Evolutionary conservation across 225 moss, liverwort and hornwort genomes (phyloP).

Genomic region (Bryum argenteum): DNA sequence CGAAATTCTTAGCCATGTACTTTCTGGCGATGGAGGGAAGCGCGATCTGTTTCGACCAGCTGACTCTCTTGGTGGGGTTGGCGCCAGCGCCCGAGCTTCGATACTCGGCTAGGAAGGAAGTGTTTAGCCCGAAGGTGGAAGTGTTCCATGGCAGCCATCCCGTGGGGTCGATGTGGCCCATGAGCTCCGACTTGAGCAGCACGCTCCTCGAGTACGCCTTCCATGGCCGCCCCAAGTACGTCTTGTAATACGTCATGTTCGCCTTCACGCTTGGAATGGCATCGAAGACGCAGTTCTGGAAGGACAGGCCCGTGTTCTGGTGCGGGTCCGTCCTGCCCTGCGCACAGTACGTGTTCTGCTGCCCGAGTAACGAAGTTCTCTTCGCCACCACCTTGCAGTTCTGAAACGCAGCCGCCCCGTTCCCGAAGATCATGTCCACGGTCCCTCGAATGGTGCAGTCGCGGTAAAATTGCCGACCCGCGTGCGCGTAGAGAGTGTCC

Average conservation of each 20-base stretch:
- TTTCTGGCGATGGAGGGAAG: neutral
- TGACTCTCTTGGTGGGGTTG: too few species aligned
- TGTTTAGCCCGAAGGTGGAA: constrained; percentile 47
- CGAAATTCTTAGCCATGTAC: too few species aligned
- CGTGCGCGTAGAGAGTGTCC: constrained; percentile 63
- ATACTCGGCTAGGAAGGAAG: constrained; percentile 6
- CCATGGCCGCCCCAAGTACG: constrained; percentile 72
- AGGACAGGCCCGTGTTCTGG: constrained; percentile 59
- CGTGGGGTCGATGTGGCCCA: constrained; percentile 38
- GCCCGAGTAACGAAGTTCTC: constrained; percentile 18
- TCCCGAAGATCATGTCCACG: constrained; percentile 71
- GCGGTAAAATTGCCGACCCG: constrained; percentile 54
- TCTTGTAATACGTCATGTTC: constrained; percentile 22
- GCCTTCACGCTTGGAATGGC: constrained; percentile 40
- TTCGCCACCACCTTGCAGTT: constrained; percentile 49
- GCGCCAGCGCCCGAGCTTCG: too few species aligned
- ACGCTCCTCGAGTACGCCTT: constrained; percentile 58
- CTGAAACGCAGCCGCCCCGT: constrained; percentile 49
- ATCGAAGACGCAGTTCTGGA: constrained; percentile 62
- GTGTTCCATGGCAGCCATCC: constrained; percentile 63
- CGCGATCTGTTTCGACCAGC: too few species aligned
- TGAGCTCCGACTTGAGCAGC: constrained; percentile 40
- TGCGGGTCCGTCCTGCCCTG: constrained; percentile 71
- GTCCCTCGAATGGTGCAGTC: constrained; percentile 58
- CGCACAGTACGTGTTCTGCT: constrained; percentile 51